phyloP scores from a whole-genome alignment of 306 rosid species.

The Crotalaria pallida region DNA sequence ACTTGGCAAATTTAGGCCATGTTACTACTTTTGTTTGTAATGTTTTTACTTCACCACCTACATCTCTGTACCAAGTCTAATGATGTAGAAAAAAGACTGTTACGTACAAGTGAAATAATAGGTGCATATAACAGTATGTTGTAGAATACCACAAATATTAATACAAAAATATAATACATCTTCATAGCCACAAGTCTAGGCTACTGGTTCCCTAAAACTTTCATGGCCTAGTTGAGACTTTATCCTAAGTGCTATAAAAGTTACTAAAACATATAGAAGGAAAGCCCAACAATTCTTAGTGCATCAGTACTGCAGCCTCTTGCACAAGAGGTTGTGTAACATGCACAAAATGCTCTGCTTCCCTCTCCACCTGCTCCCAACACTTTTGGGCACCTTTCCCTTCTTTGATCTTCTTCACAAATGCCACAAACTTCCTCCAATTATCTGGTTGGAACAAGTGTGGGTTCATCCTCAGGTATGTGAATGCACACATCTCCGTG shows the following conservation, averaged over 20 bases:
- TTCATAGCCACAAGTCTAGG: slow-evolving; percentile 21
- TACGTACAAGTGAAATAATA: neutral
- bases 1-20: too few relatives aligned
- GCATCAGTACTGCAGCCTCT: slow-evolving; percentile 71
- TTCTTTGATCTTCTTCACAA: slow-evolving; percentile 95
- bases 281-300: slow-evolving; percentile 17
- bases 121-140: neutral
- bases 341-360: slow-evolving; percentile 83
- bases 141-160: neutral
- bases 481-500: slow-evolving; percentile 77
- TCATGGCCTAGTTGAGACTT: slow-evolving; percentile 21
- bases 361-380: slow-evolving; percentile 85
- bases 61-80: too few relatives aligned
- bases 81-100: neutral
- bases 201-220: slow-evolving; percentile 27
- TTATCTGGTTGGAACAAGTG: slow-evolving; percentile 68
- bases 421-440: slow-evolving; percentile 75
- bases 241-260: neutral
- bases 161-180: slow-evolving; percentile 21
- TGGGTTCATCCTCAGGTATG: slow-evolving; percentile 87
- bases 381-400: slow-evolving; percentile 59
- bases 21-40: too few relatives aligned
- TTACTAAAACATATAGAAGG: neutral
- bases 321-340: slow-evolving; percentile 66
- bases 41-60: too few relatives aligned